phyloP scores from a whole-genome alignment of 2,329 filamentous ascomycete species.

The Ilyonectria robusta region DNA sequence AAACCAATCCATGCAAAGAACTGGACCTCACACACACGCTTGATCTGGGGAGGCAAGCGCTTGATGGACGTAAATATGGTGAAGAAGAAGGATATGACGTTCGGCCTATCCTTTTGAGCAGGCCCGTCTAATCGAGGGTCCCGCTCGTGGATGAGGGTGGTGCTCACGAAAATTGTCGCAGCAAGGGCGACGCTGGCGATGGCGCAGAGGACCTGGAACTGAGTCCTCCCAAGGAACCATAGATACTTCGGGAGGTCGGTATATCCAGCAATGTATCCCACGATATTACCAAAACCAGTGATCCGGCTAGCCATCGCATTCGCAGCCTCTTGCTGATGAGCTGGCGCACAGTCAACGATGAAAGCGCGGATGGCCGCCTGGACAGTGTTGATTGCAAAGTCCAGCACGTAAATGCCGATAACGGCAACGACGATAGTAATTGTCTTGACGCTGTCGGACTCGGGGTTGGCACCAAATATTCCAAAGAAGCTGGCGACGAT shows the following conservation, averaged over 20 bases:
- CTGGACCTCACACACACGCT: conserved; percentile 85
- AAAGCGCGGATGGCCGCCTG: conserved; percentile 93
- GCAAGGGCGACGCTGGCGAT: conserved; percentile 83
- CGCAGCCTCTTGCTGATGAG: conserved; percentile 92
- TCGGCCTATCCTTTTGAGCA: conserved; percentile 70
- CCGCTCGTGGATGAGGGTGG: conserved; percentile 78
- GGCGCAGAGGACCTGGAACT: conserved; percentile 93
- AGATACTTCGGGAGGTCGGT: conserved; percentile 81
- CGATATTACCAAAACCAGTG: conserved; percentile 89
- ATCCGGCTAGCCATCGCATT: conserved; percentile 95
- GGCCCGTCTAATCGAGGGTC: conserved; percentile 83
- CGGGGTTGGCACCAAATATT: conserved; percentile 79
- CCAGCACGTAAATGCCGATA: conserved; percentile 88
- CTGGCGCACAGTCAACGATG: conserved; percentile 92
- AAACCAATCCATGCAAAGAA: conserved; percentile 94
- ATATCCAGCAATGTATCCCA: conserved; percentile 91
- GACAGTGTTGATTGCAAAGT: conserved; percentile 97
- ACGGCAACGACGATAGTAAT: conserved; percentile 85
- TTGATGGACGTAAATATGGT: conserved; percentile 83
- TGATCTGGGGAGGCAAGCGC: conserved; percentile 85
- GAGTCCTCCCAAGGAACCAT: conserved; percentile 86
- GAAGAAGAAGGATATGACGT: conserved; percentile 84
- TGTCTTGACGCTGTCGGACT: conserved; percentile 74
- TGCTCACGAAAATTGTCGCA: conserved; percentile 79
- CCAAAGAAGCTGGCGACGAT: conserved; percentile 77